These are phyloP conservation scores for Galerina sulciceps DNA, from an alignment of 768 basidiomycete species.

Conservation along the genomic window DNA sequence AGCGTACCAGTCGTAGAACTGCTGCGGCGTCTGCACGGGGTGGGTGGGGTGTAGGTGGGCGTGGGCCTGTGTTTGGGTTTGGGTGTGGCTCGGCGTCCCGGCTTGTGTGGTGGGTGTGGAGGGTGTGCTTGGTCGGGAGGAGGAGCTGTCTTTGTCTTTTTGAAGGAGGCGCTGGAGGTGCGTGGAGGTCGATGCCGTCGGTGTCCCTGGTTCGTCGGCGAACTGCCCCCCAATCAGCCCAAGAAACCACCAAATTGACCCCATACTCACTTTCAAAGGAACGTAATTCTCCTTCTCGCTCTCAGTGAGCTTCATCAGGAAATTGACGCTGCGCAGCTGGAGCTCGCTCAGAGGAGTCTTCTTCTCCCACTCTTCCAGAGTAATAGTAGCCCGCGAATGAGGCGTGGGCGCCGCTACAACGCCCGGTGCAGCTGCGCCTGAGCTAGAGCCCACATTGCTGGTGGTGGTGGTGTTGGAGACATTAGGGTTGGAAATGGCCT, in stretches of 20 bases:
- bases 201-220: constrained; percentile 22
- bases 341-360: constrained; percentile 76
- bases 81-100: not conserved
- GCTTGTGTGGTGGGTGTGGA: constrained; percentile 16
- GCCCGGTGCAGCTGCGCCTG: not conserved
- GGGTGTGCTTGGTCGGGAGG: constrained; percentile 48
- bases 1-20: constrained; percentile 97
- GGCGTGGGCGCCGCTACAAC: not conserved
- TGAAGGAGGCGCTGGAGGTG: constrained; percentile 22
- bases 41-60: constrained; percentile 64
- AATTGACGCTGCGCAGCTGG: constrained; percentile 67
- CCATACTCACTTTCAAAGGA: constrained; percentile 69
- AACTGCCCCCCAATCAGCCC: constrained; percentile 12
- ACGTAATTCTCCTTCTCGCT: constrained; percentile 58
- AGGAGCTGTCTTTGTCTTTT: constrained; percentile 19
- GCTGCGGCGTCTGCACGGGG: constrained; percentile 88
- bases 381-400: constrained; percentile 40
- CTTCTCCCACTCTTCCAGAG: constrained; percentile 91
- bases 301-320: constrained; percentile 53
- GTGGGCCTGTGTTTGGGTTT: constrained; percentile 3
- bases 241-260: not conserved
- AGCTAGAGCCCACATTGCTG: not conserved
- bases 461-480: not conserved
- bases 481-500: not conserved
- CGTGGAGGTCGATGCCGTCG: constrained; percentile 8